A percentile compares a stretch with the other conserved stretches of the same genome.
These are phyloP conservation scores for Erythrophleum fordii DNA, from an alignment of 306 rosid species.

Conservation along the genomic window DNA sequence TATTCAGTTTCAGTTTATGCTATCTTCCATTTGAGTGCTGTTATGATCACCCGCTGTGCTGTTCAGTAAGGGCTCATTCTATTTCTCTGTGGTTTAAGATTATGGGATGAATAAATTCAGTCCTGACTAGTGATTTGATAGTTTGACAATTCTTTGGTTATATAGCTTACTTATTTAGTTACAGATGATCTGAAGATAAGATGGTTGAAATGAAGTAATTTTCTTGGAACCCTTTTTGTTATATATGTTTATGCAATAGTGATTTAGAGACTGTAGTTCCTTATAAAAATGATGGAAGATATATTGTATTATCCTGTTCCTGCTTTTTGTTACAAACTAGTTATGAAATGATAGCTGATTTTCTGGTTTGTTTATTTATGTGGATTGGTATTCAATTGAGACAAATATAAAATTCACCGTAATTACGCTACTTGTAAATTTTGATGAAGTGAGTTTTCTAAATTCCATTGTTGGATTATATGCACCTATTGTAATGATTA, in stretches of 20 bases:
- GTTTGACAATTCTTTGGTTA: background rate
- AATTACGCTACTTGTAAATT: background rate
- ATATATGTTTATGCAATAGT: background rate
- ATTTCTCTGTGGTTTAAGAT: background rate
- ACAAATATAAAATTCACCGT: background rate
- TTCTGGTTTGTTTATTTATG: background rate
- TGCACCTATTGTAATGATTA: background rate
- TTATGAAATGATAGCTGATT: background rate
- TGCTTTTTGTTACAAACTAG: constrained; percentile 7
- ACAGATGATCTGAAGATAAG: background rate
- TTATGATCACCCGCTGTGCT: constrained; percentile 10
- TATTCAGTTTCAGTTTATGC: constrained; percentile 12
- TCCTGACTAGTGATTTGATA: background rate
- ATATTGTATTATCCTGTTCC: background rate
- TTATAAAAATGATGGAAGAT: background rate
- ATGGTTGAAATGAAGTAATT: background rate
- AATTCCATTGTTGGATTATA: background rate
- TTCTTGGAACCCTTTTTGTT: background rate
- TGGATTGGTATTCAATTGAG: background rate
- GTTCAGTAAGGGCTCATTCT: background rate
- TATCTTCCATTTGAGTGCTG: background rate
- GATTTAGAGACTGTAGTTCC: background rate
- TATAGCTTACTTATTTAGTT: background rate
- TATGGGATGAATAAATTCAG: background rate
- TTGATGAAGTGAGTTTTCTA: background rate